A percentile compares a stretch with the other conserved stretches of the same genome.
phyloP scores from a whole-genome alignment of 2,329 filamentous ascomycete genomes.

The Beauveria pseudobassiana region DNA sequence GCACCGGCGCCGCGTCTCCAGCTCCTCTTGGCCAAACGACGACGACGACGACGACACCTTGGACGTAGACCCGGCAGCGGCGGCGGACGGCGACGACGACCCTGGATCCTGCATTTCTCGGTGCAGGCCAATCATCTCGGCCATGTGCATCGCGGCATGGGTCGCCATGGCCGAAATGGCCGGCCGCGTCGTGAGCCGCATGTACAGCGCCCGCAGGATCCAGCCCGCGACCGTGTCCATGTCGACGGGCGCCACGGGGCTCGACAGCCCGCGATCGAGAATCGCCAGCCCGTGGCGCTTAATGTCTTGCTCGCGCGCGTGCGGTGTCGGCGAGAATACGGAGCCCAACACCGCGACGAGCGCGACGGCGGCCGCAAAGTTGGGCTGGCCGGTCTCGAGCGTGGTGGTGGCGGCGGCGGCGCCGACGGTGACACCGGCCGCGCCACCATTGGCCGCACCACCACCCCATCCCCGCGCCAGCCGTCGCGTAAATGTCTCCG shows the following conservation, averaged over 20 bases:
- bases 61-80: not conserved
- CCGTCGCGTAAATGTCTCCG: not conserved
- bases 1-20: conserved; percentile 10
- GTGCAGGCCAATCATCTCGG: conserved; percentile 14
- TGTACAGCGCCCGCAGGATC: conserved; percentile 15
- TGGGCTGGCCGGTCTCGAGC: not conserved
- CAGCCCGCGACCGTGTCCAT: conserved; percentile 15
- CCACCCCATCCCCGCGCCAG: not conserved
- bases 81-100: too few relatives aligned
- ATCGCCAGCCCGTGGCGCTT: conserved; percentile 11
- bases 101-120: conserved; percentile 1
- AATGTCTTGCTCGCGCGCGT: conserved; percentile 11
- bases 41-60: not conserved
- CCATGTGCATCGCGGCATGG: conserved; percentile 14
- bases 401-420: not conserved
- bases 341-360: conserved; percentile 13
- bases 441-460: too few relatives aligned
- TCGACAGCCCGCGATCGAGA: conserved; percentile 10
- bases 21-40: conserved; percentile 6
- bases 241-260: conserved; percentile 5
- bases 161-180: conserved; percentile 13
- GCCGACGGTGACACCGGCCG: not conserved
- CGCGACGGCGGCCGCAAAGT: conserved; percentile 13
- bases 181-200: conserved; percentile 14
- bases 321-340: conserved; percentile 12